Evolutionary conservation across 1,139 yeast species (phyloP), one percentile per base, ranked within the genome.

Genomic region (Candida mesenterica): DNA sequence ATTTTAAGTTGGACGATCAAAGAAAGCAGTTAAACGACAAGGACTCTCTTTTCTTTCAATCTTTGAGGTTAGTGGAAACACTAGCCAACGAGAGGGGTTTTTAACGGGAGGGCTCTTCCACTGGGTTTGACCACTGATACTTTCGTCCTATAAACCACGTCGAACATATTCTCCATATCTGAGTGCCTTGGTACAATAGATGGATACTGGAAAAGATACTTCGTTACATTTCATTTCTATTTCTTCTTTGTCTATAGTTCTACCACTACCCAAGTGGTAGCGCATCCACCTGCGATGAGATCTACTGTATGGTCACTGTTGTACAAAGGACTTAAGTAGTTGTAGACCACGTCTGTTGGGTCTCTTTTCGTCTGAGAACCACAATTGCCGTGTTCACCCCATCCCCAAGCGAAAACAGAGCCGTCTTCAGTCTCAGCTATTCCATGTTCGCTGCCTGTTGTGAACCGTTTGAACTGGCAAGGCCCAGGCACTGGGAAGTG

Each of bases 311-410:
- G 48, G 0, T 12, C 4, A 2, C 45, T 54, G 3, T 45, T 33
- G 47, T 69, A 71, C n/a, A 77, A 32, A 14, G 34, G 37, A 40
- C 72, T 75, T 24, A 72, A 44, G 31, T 60, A 53, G 39, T 58
- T 57, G 40, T 68, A 75, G 0, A 68, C 61, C 3, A 66, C 72
- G 4, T 53, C 53, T 4, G 50, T 57, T 1, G 43, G 49, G 22
- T 26, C 43, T 13, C 37, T 45, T 12, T 51, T 31, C 3, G 31
- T 28, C 24, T 49, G 58, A 1, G 42, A 44, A 0, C 97, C 97
- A 60, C 97, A 90, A 53, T 92, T 92, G 1, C 98, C 97, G 55
- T 92, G 98, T 54, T 92, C 98, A 17, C 97, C 97, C 98, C 98
- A 92, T 0, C 98, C 98, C 97, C 97, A 92, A 3, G 90, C 75